phyloP scores from a whole-genome alignment of 2,329 filamentous ascomycete genomes.

The Diaporthe humulicola region DNA sequence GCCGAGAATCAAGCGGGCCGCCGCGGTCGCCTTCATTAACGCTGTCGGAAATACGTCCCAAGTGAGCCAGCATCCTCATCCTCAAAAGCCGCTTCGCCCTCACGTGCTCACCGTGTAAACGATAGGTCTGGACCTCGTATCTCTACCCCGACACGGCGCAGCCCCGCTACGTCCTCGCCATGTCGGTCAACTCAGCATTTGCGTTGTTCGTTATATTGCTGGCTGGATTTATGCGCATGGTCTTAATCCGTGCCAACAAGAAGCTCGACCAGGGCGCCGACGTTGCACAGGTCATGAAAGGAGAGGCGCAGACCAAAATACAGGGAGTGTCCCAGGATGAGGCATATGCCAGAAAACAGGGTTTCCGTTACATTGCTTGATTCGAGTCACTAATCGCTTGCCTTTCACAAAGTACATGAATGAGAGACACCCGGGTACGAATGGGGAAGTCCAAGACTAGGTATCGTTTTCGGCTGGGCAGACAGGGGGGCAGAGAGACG shows the following conservation, averaged over 20 bases:
- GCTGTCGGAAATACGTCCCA: not conserved
- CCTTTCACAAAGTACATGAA: not conserved
- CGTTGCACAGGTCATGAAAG: conserved; percentile 29
- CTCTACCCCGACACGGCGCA: conserved; percentile 44
- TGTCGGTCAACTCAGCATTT: conserved; percentile 45
- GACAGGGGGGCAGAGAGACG: too few relatives aligned
- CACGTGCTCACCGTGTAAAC: conserved; percentile 39
- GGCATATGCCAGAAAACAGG: not conserved
- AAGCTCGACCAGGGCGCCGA: conserved; percentile 40
- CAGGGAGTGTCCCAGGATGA: not conserved
- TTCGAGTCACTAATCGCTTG: not conserved
- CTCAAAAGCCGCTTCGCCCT: not conserved
- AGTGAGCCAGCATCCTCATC: not conserved
- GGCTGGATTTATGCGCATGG: conserved; percentile 42
- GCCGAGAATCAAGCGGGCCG: not conserved
- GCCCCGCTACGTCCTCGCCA: conserved; percentile 45
- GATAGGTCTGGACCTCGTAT: conserved; percentile 43
- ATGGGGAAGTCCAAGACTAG: too few relatives aligned
- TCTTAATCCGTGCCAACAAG: conserved; percentile 43
- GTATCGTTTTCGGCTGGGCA: too few relatives aligned
- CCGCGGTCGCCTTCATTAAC: not conserved
- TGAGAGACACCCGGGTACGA: too few relatives aligned
- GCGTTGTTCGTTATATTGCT: conserved; percentile 42
- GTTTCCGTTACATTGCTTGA: not conserved
- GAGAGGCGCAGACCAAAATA: conserved; percentile 34